Evolutionary conservation across 2,329 filamentous ascomycete species (phyloP).

Genomic region (Stagonosporopsis cucurbitacearum): DNA sequence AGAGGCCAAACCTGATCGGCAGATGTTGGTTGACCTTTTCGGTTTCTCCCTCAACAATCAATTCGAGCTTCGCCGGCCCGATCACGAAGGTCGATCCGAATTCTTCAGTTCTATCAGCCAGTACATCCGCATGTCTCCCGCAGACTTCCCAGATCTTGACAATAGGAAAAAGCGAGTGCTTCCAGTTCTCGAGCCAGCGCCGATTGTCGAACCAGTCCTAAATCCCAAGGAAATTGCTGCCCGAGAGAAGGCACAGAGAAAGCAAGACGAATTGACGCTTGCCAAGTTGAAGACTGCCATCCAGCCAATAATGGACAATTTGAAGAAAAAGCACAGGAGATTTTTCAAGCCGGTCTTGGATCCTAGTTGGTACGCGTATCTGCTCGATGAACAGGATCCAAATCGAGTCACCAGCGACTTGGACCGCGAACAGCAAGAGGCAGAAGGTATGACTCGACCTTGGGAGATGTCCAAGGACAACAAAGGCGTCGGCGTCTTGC

Average conservation of each 20-base stretch:
- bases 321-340: constrained; percentile 86
- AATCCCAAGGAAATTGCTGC: constrained; percentile 70
- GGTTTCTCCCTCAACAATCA: constrained; percentile 82
- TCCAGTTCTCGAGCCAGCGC: constrained; percentile 75
- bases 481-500: constrained; percentile 76
- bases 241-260: constrained; percentile 79
- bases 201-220: constrained; percentile 61
- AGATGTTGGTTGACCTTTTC: constrained; percentile 79
- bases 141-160: constrained; percentile 84
- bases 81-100: constrained; percentile 70
- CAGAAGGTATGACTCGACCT: constrained; percentile 68
- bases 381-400: constrained; percentile 84
- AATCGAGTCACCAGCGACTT: constrained; percentile 67
- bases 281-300: constrained; percentile 88
- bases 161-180: constrained; percentile 87
- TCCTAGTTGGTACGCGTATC: constrained; percentile 75
- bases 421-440: constrained; percentile 59
- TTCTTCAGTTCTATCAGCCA: constrained; percentile 79
- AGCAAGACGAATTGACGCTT: constrained; percentile 80
- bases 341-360: constrained; percentile 81
- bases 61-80: constrained; percentile 72
- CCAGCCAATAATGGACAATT: constrained; percentile 96
- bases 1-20: constrained; percentile 61
- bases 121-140: constrained; percentile 79
- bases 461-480: constrained; percentile 82